phyloP scores from a whole-genome alignment of 2,329 filamentous ascomycete species.

The Trichoderma sp. region DNA sequence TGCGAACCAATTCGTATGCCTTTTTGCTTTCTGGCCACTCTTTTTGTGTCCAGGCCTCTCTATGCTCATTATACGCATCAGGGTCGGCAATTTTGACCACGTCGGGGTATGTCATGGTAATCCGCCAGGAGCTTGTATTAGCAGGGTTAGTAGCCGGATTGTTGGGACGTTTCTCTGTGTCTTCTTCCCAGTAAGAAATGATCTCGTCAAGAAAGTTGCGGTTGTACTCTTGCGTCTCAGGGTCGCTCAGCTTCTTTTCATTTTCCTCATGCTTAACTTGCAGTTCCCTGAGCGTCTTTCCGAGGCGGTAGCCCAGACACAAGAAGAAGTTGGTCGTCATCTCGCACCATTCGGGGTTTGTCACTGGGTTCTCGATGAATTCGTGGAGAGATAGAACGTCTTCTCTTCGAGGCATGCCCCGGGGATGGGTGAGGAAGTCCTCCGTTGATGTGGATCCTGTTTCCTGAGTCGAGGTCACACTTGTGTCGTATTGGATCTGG shows the following conservation, averaged over 20 bases:
- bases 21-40: neutral
- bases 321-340: conserved; percentile 24
- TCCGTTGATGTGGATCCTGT: neutral
- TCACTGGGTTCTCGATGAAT: neutral
- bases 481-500: neutral
- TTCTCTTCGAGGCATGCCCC: conserved; percentile 4
- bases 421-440: conserved; percentile 11
- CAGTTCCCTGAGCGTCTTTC: conserved; percentile 31
- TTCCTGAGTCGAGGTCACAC: neutral
- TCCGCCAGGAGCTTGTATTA: neutral
- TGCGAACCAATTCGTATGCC: conserved; percentile 31
- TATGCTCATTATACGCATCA: conserved; percentile 15
- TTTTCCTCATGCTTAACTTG: conserved; percentile 12
- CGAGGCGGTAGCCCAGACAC: conserved; percentile 40
- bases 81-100: conserved; percentile 36
- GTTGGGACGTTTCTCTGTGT: conserved; percentile 23
- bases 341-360: neutral
- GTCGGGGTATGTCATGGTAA: conserved; percentile 27
- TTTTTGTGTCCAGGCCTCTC: neutral
- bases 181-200: conserved; percentile 21
- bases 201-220: conserved; percentile 21
- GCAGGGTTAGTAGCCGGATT: conserved; percentile 20
- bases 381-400: conserved; percentile 11
- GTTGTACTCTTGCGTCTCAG: conserved; percentile 16
- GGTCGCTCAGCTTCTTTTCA: neutral